Evolutionary conservation across 768 basidiomycete genomes (phyloP), one percentile per base, ranked within the genome.

Genomic region (Pleurotus cornucopiae): DNA sequence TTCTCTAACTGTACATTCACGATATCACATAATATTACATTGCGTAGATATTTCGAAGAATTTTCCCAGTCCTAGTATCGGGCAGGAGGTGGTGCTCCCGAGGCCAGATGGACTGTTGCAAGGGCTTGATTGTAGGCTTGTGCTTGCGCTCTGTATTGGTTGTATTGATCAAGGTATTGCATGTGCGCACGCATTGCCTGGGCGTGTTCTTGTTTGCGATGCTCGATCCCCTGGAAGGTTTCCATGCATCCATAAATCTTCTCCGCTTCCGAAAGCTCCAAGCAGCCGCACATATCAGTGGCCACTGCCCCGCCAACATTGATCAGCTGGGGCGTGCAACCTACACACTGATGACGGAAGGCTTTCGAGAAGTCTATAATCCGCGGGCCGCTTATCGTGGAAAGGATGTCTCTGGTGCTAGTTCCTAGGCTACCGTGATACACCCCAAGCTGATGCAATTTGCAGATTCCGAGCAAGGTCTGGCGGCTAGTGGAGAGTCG

Each of bases 281-380:
- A 14, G 38, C 51, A 52, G 11, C 51, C 51, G 23, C n/a, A 39
- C 13, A 21, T 12, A n/a, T 52, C 51, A 9, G 11, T 14, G 5
- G 51, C 9, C 18, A 52, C 51, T 11, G 9, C 30, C 9, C 51
- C 51, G 7, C 38, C 1, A 14, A 12, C 9, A 2, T 34, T 52
- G 14, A 52, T 23, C n/a, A 52, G 38, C 14, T 39, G 51, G 4
- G 51, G 51, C 25, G 16, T 52, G 39, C 51, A 52, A 9, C 51
- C 51, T 18, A 52, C 37, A 16, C 51, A 52, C 1, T 52, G n/a
- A 37, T 52, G 51, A 21, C 51, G 51, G 23, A 52, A 52, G 4
- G 51, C 51, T 9, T 52, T 52, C 51, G 51, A 18, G 51, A 52
- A 52, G 21, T 52, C 51, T n/a, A 52, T n/a, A 41, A 52, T 52